Base-by-base conservation (phyloP, 768 basidiomycete genomes). In the Kwoniella europaea region DNA sequence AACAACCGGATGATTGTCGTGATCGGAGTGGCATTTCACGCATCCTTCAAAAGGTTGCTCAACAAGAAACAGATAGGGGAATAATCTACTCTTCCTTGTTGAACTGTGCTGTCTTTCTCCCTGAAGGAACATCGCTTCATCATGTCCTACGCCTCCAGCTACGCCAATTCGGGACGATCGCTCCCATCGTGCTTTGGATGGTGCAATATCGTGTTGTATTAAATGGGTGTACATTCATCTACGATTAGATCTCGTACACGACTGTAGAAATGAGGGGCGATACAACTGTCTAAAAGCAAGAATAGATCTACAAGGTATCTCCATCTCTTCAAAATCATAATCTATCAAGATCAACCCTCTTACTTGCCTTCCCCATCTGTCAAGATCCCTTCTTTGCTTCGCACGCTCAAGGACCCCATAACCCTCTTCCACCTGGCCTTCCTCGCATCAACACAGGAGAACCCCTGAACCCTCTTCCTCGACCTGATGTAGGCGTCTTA, bases 381-480 rank as follows among this genome's bases (percentile, higher is more conserved):
- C 55, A 12, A 12, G 27, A 27, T 27, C 27, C 27, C 27, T 27
- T 27, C 27, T 27, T 27, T 27, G 27, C 27, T 27, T 27, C 27
- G 27, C 27, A 27, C 27, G 27, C 27, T 50, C 43, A 61, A 7
- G 41, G 16, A 44, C 20, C 46, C 59, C 35, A 61, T 16, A 61
- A 44, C n/a, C 15, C 41, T n/a, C 59, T 61, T 13, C 35, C 59
- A 44, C 41, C 41, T 13, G 6, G 10, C 42, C 35, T 24, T 20
- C 67, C 67, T n/a, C 67, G 24, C 46, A 24, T 22, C 27, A 24
- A 27, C 4, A 44, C 9, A 29, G 42, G 43, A 12, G 57, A 52
- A 22, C 66, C 66, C 35, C 66, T 53, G 6, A 53, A 52, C 15
- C 67, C 69, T 20, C 71, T 41, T 12, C 71, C 61, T 27, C 66